These are phyloP conservation scores for Drechslera avenae DNA, from an alignment of 2,329 filamentous ascomycete species.

Conservation along the genomic window DNA sequence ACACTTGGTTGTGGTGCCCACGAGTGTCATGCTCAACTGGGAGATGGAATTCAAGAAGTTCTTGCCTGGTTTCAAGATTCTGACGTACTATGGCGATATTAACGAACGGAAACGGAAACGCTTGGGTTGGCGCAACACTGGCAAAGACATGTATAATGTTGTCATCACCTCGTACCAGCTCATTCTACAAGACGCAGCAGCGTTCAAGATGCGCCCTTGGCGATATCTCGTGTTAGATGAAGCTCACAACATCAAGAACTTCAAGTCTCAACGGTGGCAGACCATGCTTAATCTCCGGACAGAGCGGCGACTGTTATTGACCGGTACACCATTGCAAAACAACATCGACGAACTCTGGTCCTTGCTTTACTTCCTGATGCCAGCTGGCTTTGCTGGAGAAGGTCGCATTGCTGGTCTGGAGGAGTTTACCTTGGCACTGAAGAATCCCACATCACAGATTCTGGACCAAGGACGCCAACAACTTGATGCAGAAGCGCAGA, in stretches of 20 bases:
- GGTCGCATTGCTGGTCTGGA: slow-evolving; percentile 93
- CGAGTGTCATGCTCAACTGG: slow-evolving; percentile 99
- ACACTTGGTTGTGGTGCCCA: slow-evolving; percentile 93
- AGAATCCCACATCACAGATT: slow-evolving; percentile 93
- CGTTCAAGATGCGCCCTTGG: slow-evolving; percentile 91
- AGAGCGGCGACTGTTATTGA: slow-evolving; percentile 81
- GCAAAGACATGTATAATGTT: slow-evolving; percentile 81
- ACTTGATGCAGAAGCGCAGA: slow-evolving; percentile 91
- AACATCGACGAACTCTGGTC: slow-evolving; percentile 98
- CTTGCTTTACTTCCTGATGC: slow-evolving; percentile 93
- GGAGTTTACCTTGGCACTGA: slow-evolving; percentile 96
- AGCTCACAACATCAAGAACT: slow-evolving; percentile 99
- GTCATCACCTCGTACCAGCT: slow-evolving; percentile 98
- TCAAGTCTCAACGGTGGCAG: slow-evolving; percentile 97
- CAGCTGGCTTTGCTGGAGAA: slow-evolving; percentile 79
- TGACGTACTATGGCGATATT: slow-evolving; percentile 93
- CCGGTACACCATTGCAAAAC: slow-evolving; percentile 94
- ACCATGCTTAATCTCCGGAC: slow-evolving; percentile 93
- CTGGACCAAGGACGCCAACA: slow-evolving; percentile 91
- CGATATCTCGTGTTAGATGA: slow-evolving; percentile 98
- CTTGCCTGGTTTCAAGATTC: slow-evolving; percentile 95
- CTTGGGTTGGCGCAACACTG: slow-evolving; percentile 89
- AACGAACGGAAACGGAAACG: slow-evolving; percentile 92
- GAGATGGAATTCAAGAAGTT: slow-evolving; percentile 99
- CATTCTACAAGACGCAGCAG: slow-evolving; percentile 89